Evolutionary conservation across 2,329 filamentous ascomycete species (phyloP).

Genomic region (Sclerotinia spermophila): DNA sequence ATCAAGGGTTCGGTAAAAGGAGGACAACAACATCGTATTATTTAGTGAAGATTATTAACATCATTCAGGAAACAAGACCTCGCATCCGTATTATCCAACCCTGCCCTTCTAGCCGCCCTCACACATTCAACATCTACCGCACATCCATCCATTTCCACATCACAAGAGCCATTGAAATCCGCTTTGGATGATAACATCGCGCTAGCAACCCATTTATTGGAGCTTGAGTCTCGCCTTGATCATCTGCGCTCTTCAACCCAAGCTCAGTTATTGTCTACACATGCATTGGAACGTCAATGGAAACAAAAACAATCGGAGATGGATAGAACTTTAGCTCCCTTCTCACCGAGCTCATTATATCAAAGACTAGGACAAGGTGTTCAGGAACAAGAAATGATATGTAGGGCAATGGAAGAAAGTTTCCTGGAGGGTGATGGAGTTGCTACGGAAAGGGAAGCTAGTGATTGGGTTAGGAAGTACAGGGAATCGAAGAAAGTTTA

Average conservation of each 20-base stretch:
- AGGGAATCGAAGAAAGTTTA: slow-evolving; percentile 74
- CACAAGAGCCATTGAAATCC: slow-evolving; percentile 60
- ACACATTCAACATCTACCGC: slow-evolving; percentile 61
- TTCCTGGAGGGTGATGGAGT: slow-evolving; percentile 60
- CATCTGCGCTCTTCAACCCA: slow-evolving; percentile 69
- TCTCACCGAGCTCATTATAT: slow-evolving; percentile 83
- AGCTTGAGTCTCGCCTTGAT: slow-evolving; percentile 54
- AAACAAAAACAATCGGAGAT: slow-evolving; percentile 83
- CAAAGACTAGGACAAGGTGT: slow-evolving; percentile 73
- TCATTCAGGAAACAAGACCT: slow-evolving; percentile 70
- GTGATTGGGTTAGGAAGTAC: slow-evolving; percentile 79
- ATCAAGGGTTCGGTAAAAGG: not conserved
- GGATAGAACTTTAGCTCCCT: slow-evolving; percentile 78
- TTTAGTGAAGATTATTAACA: slow-evolving; percentile 24
- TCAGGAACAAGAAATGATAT: slow-evolving; percentile 77
- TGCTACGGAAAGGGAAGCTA: slow-evolving; percentile 75
- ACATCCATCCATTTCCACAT: slow-evolving; percentile 68
- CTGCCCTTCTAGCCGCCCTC: slow-evolving; percentile 68
- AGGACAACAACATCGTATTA: not conserved
- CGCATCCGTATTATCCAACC: slow-evolving; percentile 61
- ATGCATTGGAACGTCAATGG: slow-evolving; percentile 90
- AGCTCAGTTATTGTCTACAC: slow-evolving; percentile 75
- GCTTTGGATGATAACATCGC: slow-evolving; percentile 69
- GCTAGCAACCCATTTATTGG: slow-evolving; percentile 60
- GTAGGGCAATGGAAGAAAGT: slow-evolving; percentile 83